phyloP scores from a whole-genome alignment of 257 asterid genomes.

The Dorcoceras hygrometricum region DNA sequence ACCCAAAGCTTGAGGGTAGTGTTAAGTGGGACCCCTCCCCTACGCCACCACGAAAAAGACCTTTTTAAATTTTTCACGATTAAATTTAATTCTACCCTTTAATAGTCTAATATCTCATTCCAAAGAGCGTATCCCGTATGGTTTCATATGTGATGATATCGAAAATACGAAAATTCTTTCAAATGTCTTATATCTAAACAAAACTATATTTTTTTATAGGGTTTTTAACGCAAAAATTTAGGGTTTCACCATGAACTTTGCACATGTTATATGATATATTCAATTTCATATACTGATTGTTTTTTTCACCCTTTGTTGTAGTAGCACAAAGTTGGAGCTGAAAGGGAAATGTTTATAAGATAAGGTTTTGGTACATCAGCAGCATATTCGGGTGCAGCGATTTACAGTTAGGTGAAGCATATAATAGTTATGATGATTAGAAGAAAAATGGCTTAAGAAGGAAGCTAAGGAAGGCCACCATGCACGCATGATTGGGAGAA shows the following conservation, averaged over 20 bases:
- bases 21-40: constrained; percentile 54
- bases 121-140: no score
- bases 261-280: not conserved
- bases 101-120: not conserved
- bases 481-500: constrained; percentile 42
- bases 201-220: no score
- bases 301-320: not conserved
- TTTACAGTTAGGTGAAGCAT: constrained; percentile 44
- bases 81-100: not conserved
- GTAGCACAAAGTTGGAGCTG: constrained; percentile 16
- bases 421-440: constrained; percentile 43
- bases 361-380: constrained; percentile 30
- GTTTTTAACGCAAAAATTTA: no score
- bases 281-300: not conserved
- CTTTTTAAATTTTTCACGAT: constrained; percentile 5
- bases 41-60: constrained; percentile 43
- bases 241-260: not conserved
- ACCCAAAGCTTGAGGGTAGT: constrained; percentile 32
- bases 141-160: no score
- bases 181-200: no score
- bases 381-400: constrained; percentile 30
- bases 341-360: constrained; percentile 29
- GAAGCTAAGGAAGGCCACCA: constrained; percentile 60
- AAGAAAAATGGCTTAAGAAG: constrained; percentile 70
- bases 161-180: no score